A percentile compares a stretch with the other conserved stretches of the same genome.
Conservation (phyloP, 2,329 filamentous ascomycete species). For the Aspergillus fructus region DNA sequence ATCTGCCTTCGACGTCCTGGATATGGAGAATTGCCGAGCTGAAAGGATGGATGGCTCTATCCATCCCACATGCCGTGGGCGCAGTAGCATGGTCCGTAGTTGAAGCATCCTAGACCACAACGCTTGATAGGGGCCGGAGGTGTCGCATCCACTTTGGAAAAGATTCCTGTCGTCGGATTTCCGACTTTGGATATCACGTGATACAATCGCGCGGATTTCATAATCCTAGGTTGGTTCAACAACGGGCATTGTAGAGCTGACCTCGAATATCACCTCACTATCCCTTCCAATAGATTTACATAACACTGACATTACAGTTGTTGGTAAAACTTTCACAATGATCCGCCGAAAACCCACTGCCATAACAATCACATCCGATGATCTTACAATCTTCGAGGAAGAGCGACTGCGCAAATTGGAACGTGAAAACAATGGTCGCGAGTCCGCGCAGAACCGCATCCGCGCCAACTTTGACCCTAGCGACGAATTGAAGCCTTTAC, state of each 20-base stretch:
- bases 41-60: constrained; percentile 15
- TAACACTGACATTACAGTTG: not conserved
- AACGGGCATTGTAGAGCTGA: too few species aligned
- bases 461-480: constrained; percentile 44
- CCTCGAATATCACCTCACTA: not conserved
- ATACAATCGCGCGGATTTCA: not conserved
- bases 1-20: constrained; percentile 18
- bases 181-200: constrained; percentile 8
- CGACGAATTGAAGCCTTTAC: constrained; percentile 51
- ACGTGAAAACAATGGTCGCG: constrained; percentile 27
- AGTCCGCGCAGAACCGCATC: constrained; percentile 21
- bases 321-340: constrained; percentile 32
- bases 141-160: not conserved
- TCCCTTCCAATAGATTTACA: not conserved
- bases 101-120: constrained; percentile 28
- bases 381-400: constrained; percentile 49
- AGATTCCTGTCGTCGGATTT: not conserved
- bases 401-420: constrained; percentile 31
- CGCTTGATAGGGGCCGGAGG: not conserved
- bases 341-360: constrained; percentile 53
- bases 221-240: too few species aligned
- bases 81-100: constrained; percentile 15
- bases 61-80: constrained; percentile 12
- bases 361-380: constrained; percentile 51
- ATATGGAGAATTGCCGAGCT: constrained; percentile 29